Evolutionary conservation across 83 land plant species (phyloP), one percentile per base, ranked within the genome.

Genomic region (Thuja plicata): DNA sequence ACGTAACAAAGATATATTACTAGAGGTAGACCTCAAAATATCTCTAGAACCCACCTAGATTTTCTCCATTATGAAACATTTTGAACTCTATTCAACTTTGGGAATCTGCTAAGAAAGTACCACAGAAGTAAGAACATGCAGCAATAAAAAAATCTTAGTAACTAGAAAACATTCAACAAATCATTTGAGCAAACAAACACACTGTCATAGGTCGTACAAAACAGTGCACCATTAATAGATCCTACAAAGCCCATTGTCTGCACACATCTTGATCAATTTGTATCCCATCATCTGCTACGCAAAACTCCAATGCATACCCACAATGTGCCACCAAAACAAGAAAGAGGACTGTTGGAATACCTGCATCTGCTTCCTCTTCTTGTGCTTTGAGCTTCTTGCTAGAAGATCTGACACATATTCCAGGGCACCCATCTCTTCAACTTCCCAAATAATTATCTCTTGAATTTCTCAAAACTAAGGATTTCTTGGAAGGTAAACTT

Each of bases 361-460:
- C 78, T 74, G 32, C 78, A 74, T 74, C 78, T 74, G 35, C 78
- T 74, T 74, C 35, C 78, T 74, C 30, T 74, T 74, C 78, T 74
- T 74, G 78, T 74, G 78, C 78, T 74, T 74, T 32, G 78, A 74
- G 9, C 37, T 32, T 74, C 78, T n/a, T 74, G 78, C 32, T n/a
- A 74, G 78, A 32, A 74, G 78, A 74, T 74, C 78, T 32, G 78
- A 74, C 30, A 74, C 78, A 74, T 74, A 74, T 2, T 74, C 78
- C 3, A 74, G 78, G 78, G 78, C 78, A 32, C 78, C 78, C 78
- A 74, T 74, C 34, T 74, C 78, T 32, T 12, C 15, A 32, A 12
- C 54, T 12, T 50, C 16, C 12, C 54, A 50, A 50, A 50, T 12
- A 50, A 50, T 12, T 0, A 50, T 50, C 54, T 50, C 54, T 50